Evolutionary conservation across 1,284 basidiomycete species (phyloP).

Genomic region (Kalmanozyma brasiliensis): DNA sequence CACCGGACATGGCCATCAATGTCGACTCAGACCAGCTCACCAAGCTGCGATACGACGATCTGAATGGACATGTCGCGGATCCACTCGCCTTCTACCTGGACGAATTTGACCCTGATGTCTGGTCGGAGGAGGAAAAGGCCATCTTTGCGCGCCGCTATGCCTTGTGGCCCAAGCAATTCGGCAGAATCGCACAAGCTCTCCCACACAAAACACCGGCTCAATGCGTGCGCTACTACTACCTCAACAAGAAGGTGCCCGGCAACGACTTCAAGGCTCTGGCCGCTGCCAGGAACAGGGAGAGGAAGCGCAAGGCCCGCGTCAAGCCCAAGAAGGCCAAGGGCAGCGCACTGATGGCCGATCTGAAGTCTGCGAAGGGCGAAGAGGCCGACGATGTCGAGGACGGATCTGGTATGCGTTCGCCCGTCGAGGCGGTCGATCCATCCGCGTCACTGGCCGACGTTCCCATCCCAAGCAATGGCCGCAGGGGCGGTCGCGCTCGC

Average conservation of each 20-base stretch:
- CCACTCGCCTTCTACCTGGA: slow-evolving; percentile 75
- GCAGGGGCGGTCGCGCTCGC: slow-evolving; percentile 23
- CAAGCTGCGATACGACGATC: slow-evolving; percentile 78
- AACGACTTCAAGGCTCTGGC: slow-evolving; percentile 65
- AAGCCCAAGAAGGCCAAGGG: slow-evolving; percentile 67
- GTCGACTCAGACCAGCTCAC: slow-evolving; percentile 73
- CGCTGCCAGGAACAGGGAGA: slow-evolving; percentile 61
- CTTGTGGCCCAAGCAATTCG: slow-evolving; percentile 91
- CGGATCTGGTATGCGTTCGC: slow-evolving; percentile 30
- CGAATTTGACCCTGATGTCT: slow-evolving; percentile 69
- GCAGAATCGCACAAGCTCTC: slow-evolving; percentile 80
- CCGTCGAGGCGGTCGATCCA: slow-evolving; percentile 28
- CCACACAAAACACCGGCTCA: slow-evolving; percentile 87
- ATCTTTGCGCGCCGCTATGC: slow-evolving; percentile 85
- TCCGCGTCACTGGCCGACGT: slow-evolving; percentile 9
- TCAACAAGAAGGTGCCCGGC: slow-evolving; percentile 81
- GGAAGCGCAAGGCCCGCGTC: slow-evolving; percentile 61
- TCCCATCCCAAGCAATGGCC: slow-evolving; percentile 12
- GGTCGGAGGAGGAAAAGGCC: slow-evolving; percentile 86
- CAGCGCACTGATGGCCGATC: slow-evolving; percentile 66
- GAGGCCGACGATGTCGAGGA: slow-evolving; percentile 64
- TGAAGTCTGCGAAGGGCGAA: slow-evolving; percentile 64
- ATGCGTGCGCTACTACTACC: slow-evolving; percentile 93
- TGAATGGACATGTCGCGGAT: slow-evolving; percentile 82
- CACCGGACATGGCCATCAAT: slow-evolving; percentile 88